Percentiles rank a stretch among this genome's conserved stretches.
phyloP scores from a whole-genome alignment of 495 filamentous ascomycete genomes.

The Hypoxylon trugodes region DNA sequence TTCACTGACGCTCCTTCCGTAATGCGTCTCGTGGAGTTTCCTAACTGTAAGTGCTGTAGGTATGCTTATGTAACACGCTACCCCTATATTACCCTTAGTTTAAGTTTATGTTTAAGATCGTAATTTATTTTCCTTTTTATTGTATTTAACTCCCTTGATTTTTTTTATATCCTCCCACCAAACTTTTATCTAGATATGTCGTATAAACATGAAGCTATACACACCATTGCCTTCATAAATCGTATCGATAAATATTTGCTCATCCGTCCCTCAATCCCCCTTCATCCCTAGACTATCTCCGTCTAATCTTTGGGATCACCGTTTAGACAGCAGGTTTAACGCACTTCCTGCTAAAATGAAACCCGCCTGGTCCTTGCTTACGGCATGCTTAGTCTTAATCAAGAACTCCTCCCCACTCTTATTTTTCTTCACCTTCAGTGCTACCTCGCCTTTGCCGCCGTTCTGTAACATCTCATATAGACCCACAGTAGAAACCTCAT shows the following conservation, averaged over 20 bases:
- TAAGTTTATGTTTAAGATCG: no score
- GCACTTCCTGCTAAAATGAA: constrained; percentile 96
- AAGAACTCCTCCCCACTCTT: constrained; percentile 66
- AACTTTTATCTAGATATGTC: neutral
- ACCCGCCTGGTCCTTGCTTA: constrained; percentile 85
- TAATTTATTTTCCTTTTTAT: constrained; percentile 12
- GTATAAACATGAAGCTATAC: neutral
- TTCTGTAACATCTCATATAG: constrained; percentile 80
- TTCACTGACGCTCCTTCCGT: no score
- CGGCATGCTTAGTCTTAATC: constrained; percentile 75
- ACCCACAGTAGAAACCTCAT: constrained; percentile 81
- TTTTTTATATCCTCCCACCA: constrained; percentile 2
- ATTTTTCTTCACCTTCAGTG: constrained; percentile 68
- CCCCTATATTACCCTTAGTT: neutral
- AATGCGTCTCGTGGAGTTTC: no score
- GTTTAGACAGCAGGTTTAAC: constrained; percentile 81
- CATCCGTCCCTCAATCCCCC: no score
- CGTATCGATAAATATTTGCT: no score
- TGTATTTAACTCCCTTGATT: no score
- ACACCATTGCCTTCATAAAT: neutral
- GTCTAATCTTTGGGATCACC: constrained; percentile 5
- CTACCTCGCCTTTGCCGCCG: constrained; percentile 83
- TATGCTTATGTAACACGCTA: neutral
- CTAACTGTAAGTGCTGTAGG: no score
- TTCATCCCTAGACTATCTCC: neutral